Evolutionary conservation across 345 rosid genomes (phyloP), one percentile per base, ranked within the genome.

Genomic region (Excoecaria agallocha): DNA sequence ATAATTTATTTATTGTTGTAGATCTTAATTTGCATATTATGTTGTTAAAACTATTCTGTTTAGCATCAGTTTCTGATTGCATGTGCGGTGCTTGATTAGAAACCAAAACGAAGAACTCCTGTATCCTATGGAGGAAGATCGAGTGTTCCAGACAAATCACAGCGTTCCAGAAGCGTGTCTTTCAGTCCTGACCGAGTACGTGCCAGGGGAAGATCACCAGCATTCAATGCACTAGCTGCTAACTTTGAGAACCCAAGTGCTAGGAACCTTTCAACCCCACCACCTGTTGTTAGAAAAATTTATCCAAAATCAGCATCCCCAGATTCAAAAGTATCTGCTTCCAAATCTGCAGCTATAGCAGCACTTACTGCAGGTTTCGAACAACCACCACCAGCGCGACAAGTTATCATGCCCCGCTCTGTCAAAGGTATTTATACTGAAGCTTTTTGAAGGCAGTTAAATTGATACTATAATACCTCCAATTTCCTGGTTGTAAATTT

Each of bases 121-220:
- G 93, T 57, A 46, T 85, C 98, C 30, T 85, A 91, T 76, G 89
- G 93, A 70, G 97, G 99, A 86, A 83, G 99, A 79, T 96, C 99
- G 54, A 75, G 86, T 37, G 91, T 84, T 49, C 94, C 98, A 30
- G 97, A 93, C 56, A 93, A 96, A 81, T 78, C 92, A 43, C 97
- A 93, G 80, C 97, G 99, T 74, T 93, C 99, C 11, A 90, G 99
- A 85, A 96, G 99, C 81, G 80, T 93, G 92, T 91, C 99, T 55
- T 96, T 87, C 85, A 96, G 94, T 81, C 90, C 98, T 41, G 99
- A 96, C 49, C 87, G 99, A 80, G 93, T 90, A 78, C 97, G 98
- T 15, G 97, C 91, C 75, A 87, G 99, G 80, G 99, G 99, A 66
- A 89, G 99, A 83, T 96, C 99, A 74, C 99, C 98, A 19, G 97